A percentile compares a stretch with the other conserved stretches of the same genome.
Conservation (phyloP, 148 eudicot species). For the Selenicereus undatus region DNA sequence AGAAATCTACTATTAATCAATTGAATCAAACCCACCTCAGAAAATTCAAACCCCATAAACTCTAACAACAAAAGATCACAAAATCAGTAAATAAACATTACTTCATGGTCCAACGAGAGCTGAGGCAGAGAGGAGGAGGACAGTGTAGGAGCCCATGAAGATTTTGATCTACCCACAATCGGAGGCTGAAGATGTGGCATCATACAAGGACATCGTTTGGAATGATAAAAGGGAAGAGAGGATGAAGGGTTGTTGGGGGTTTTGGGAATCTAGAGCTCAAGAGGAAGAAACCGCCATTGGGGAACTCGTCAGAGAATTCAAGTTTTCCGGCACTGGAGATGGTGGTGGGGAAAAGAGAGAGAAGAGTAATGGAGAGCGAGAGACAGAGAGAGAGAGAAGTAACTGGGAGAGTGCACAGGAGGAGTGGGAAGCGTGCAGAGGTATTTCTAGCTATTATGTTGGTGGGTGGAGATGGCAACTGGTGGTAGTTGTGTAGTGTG, state of each 20-base stretch:
- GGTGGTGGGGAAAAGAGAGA: conserved; percentile 9
- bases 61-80: not conserved
- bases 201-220: conserved; percentile 57
- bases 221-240: not conserved
- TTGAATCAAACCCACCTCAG: conserved; percentile 8
- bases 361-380: not conserved
- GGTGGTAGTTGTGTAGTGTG: no score
- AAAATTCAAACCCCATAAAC: not conserved
- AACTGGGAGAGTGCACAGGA: conserved; percentile 21
- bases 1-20: not conserved
- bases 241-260: not conserved
- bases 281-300: not conserved
- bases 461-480: no score
- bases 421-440: no score
- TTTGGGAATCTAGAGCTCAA: not conserved
- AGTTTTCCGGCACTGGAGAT: not conserved
- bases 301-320: not conserved
- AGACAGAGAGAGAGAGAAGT: not conserved
- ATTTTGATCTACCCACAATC: conserved; percentile 89
- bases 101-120: conserved; percentile 41
- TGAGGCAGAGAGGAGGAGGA: conserved; percentile 75
- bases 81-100: not conserved
- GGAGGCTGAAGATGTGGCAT: conserved; percentile 80
- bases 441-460: no score
- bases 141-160: conserved; percentile 77